Evolutionary conservation across 257 asterid species (phyloP), one percentile per base, ranked within the genome.

Genomic region (Solanum tarijense): DNA sequence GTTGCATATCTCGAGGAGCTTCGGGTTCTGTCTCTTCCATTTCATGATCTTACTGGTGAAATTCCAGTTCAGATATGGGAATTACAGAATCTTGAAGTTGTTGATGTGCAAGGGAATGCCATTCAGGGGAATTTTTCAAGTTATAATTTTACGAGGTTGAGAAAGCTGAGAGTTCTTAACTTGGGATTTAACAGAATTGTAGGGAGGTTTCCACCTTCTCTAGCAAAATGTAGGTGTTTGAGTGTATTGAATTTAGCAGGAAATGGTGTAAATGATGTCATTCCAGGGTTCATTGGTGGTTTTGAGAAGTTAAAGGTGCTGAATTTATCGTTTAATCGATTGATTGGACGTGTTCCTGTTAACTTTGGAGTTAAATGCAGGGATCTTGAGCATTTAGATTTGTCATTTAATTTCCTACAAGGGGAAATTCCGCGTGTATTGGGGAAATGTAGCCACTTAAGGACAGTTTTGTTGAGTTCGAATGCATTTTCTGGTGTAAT

Each of bases 71-170:
- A 91, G 62, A 84, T 97, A 69, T 97, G 98, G 98, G 93, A 89
- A 21, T 91, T 96, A 97, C 95, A 94, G 38, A 96, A 94, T 75
- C 96, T 97, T 31, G 98, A 94, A 89, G 96, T 96, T 86, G 93
- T 96, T 90, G 98, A 97, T 90, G 95, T 97, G 3, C 98, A 96
- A 78, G 99, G 98, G 88, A 97, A 97, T 91, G 90, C 58, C 65
- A 43, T 97, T 65, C 88, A 94, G 4, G 98, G 98, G 43, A 20
- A 43, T 43, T 85, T 90, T 32, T 91, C 95, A 85, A 97, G 95
- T 3, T 74, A 86, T 83, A 87, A 34, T 69, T 91, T 97, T 81
- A 31, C 55, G n/a, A 98, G 98, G 79, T 88, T 93, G 93, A 92
- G 87, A 90, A 94, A 68, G 69, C 88, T 97, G 91, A 91, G 89